A percentile compares a stretch with the other conserved stretches of the same genome.
Conservation (phyloP, 2,329 filamentous ascomycete genomes). For the Aspergillus japonicus region DNA sequence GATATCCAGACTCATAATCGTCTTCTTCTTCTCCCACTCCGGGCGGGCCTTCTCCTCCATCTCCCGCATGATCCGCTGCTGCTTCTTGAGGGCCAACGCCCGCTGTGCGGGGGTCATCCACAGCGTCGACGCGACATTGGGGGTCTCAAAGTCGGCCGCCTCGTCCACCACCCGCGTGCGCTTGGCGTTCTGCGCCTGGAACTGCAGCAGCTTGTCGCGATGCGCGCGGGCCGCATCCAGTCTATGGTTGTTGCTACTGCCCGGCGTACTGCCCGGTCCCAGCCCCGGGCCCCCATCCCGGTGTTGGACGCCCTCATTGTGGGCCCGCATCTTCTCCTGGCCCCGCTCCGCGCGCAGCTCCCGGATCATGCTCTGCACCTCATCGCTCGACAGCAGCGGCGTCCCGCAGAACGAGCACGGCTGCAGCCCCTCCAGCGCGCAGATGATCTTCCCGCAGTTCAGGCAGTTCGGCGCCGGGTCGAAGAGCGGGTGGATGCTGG, state of each 20-base stretch:
- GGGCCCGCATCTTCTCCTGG: constrained; percentile 77
- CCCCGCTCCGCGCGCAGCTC: constrained; percentile 83
- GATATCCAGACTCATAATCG: constrained; percentile 82
- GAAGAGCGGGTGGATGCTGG: constrained; percentile 80
- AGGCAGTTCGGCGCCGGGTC: constrained; percentile 91
- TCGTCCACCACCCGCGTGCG: constrained; percentile 85
- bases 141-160: constrained; percentile 70
- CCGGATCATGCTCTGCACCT: constrained; percentile 81
- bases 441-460: constrained; percentile 91
- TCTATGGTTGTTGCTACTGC: constrained; percentile 24
- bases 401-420: constrained; percentile 88
- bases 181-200: constrained; percentile 81
- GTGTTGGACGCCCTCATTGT: constrained; percentile 56
- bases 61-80: constrained; percentile 79
- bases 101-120: constrained; percentile 84
- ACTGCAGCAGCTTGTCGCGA: constrained; percentile 74
- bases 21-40: constrained; percentile 83
- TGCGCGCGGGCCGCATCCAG: constrained; percentile 72
- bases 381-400: constrained; percentile 67
- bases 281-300: constrained; percentile 36
- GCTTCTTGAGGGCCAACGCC: constrained; percentile 77
- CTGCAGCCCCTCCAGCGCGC: constrained; percentile 87
- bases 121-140: constrained; percentile 63
- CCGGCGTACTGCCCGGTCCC: constrained; percentile 9
- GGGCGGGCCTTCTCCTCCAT: constrained; percentile 82